Evolutionary conservation across 306 rosid genomes (phyloP), one percentile per base, ranked within the genome.

Genomic region (Sicyos edulis): DNA sequence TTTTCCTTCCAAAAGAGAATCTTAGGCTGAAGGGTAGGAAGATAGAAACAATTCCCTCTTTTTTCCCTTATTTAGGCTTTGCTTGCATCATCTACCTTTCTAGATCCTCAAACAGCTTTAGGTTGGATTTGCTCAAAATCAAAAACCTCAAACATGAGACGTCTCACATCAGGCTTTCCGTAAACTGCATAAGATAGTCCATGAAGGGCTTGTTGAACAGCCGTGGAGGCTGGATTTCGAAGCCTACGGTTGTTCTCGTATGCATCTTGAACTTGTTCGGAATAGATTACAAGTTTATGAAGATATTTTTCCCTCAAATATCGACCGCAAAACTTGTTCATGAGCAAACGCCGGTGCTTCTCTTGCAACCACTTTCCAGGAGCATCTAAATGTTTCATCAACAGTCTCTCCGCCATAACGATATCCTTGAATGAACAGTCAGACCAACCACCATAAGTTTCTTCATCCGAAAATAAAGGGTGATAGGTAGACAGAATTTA

Each of bases 381-480:
- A 62, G 99, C 99, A 78, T 93, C 99, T 79, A 93, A 85, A 81
- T 93, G 97, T 82, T 91, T 93, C 92, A 87, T 91, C 86, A 93
- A 78, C 86, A 93, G 79, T 80, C 92, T 89, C 78, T 93, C 97
- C 2, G 96, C 99, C 99, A 89, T 86, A 71, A 85, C 97, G 76
- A 93, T 86, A 81, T 92, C 98, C 98, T 90, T 70, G 15, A 64
- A 59, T 16, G 10, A 68, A 59, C 32, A 67, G 12, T 70, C 37
- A 17, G 19, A 7, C 34, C 16, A 1, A 63, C 70, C 9, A 51
- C 10, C 49, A 26, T 70, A 50, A 49, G 56, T 24, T 24, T 6
- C 32, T 64, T 42, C 17, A 62, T 40, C n/a, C 10, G 17, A 64
- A 34, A 14, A 34, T 40, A 17, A 40, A 17, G 26, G 10, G 32